phyloP scores from a whole-genome alignment of 148 eudicot species.

The Camellia japonica region DNA sequence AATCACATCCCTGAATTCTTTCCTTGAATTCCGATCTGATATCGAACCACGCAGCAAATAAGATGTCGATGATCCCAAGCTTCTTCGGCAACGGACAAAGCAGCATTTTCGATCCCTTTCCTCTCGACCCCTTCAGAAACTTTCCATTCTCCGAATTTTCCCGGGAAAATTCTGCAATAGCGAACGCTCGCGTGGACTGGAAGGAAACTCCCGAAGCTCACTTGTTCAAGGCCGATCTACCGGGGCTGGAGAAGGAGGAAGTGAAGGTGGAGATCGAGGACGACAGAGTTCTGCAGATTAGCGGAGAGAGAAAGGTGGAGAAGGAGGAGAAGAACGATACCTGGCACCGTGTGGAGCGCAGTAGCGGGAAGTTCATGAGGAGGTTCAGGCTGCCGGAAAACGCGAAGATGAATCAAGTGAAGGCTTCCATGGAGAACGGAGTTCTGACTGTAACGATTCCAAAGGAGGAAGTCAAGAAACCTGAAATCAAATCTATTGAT shows the following conservation, averaged over 20 bases:
- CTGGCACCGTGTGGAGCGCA: not conserved
- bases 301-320: not conserved
- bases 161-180: not conserved
- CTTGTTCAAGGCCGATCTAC: not conserved
- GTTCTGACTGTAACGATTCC: not conserved
- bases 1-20: not conserved
- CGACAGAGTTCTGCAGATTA: not conserved
- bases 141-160: not conserved
- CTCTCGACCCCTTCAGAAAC: not conserved
- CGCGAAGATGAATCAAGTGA: not conserved
- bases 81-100: not conserved
- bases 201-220: not conserved
- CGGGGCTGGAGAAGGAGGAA: not conserved
- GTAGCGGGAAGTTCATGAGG: not conserved
- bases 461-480: not conserved
- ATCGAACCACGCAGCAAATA: not conserved
- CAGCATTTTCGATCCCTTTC: not conserved
- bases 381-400: constrained; percentile 4
- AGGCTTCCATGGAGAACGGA: constrained; percentile 5
- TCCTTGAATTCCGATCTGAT: not conserved
- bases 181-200: not conserved
- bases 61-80: not conserved
- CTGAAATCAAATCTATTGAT: not conserved
- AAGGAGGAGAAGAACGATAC: not conserved
- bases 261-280: not conserved